Conservation (phyloP, 305 asterid species). For the Rubia tinctorum region DNA sequence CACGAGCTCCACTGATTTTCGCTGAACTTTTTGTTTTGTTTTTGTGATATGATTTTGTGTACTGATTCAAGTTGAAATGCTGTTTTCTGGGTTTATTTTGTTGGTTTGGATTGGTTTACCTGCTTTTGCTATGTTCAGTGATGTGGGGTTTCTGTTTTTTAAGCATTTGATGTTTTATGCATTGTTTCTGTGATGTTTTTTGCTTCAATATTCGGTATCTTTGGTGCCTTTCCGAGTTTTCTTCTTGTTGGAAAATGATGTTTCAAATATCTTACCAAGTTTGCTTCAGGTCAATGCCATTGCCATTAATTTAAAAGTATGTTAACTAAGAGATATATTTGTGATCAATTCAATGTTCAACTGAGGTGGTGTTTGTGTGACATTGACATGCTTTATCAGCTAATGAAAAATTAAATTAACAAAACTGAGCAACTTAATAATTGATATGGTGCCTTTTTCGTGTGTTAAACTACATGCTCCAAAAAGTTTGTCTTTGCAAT, state of each 20-base stretch:
- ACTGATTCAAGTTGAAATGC: background rate
- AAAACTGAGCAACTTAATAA: too few species aligned
- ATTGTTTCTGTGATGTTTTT: too few species aligned
- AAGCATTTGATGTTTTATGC: too few species aligned
- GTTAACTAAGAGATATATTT: conserved; percentile 3
- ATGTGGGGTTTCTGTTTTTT: too few species aligned
- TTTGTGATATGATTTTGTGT: background rate
- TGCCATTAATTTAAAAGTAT: background rate
- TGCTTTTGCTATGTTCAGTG: background rate
- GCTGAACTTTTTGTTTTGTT: background rate
- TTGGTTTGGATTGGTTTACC: background rate
- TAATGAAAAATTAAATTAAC: conserved; percentile 20
- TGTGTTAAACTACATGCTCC: too few species aligned
- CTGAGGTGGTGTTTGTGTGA: conserved; percentile 41
- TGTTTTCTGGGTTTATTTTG: background rate
- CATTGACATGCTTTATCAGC: conserved; percentile 46
- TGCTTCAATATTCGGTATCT: too few species aligned
- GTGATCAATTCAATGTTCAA: conserved; percentile 37
- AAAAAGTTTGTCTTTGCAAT: too few species aligned
- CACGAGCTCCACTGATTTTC: background rate
- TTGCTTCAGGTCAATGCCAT: background rate
- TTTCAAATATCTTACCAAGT: conserved; percentile 28
- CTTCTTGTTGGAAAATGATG: too few species aligned
- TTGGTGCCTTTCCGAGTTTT: too few species aligned
- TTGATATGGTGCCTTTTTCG: too few species aligned